Evolutionary conservation across 2,329 filamentous ascomycete genomes (phyloP), one percentile per base, ranked within the genome.

Genomic region (Thermochaetoides dissita): DNA sequence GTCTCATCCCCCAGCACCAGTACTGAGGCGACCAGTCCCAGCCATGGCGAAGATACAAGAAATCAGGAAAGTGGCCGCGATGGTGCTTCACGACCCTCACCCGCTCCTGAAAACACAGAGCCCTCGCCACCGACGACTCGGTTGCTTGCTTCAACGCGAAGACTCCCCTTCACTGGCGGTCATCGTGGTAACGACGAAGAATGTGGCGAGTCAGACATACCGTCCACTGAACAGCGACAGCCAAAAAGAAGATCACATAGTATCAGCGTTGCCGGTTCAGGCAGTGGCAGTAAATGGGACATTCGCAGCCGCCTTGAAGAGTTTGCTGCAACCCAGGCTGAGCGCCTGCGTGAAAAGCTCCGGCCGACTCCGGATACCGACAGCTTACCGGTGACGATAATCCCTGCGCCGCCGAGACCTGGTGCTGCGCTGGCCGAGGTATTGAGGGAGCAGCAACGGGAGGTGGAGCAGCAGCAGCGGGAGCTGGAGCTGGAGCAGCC

Each of bases 311-410:
- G 74, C 10, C 54, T 80, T 1, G 76, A 81, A 45, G 70, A 77
- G 38, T 79, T 79, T 50, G 74, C 75, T 1, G 72, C 65, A 1
- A 68, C 65, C 7, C 74, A 79, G 47, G 76, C 74, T 1, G 76
- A 80, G 48, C 71, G 66, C 53, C 56, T 79, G 6, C 64, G 74
- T 8, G 75, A 79, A 42, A 68, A 63, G 44, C 65, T 76, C 37
- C 64, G 69, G 8, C 68, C 74, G 8, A 68, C 67, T 0, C 64
- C 68, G 0, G 68, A 73, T 49, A 73, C 68, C 2, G 69, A 71
- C 12, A 69, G 66, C 46, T 59, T 80, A 11, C 74, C 75, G 1
- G 67, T 76, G 1, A 74, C 66, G 11, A 68, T 78, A 7, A 78
- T 81, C 10, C 76, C 76, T 3, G 74, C 76, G 1, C 76, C 76